Percentiles rank a stretch among this genome's conserved stretches.
phyloP scores from a whole-genome alignment of 805 yeast species.

The Yarrowia osloensis region DNA sequence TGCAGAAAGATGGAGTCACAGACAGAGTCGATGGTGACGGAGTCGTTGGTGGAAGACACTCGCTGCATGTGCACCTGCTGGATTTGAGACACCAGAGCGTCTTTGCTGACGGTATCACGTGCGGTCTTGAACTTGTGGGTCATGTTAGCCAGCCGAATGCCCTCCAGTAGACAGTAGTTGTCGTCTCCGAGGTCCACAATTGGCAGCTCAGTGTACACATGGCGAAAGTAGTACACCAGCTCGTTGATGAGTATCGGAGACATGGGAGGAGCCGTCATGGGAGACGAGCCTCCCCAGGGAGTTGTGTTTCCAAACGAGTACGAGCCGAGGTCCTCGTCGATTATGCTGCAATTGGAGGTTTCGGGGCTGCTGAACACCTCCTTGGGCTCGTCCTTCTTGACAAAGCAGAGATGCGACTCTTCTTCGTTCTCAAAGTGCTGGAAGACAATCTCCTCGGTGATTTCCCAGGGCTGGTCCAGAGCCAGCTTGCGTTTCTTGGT shows the following conservation, averaged over 20 bases:
- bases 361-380: constrained; percentile 17
- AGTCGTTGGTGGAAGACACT: constrained; percentile 2
- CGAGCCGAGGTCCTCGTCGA: background rate
- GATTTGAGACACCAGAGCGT: constrained; percentile 17
- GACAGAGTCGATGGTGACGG: constrained; percentile 14
- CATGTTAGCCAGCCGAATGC: constrained; percentile 13
- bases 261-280: constrained; percentile 4
- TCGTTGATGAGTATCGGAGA: constrained; percentile 16
- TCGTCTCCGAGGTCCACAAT: background rate
- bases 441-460: constrained; percentile 20
- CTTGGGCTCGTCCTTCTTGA: constrained; percentile 13
- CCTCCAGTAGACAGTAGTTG: constrained; percentile 1
- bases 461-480: constrained; percentile 26
- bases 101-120: constrained; percentile 8
- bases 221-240: background rate
- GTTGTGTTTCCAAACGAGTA: constrained; percentile 12
- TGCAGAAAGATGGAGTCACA: constrained; percentile 17
- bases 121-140: constrained; percentile 22
- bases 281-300: constrained; percentile 22
- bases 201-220: constrained; percentile 18
- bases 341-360: constrained; percentile 21
- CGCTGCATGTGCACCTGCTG: constrained; percentile 20
- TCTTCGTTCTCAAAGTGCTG: constrained; percentile 27
- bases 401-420: constrained; percentile 21
- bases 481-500: constrained; percentile 21